Percentiles rank a stretch among this genome's conserved stretches.
These are phyloP conservation scores for Penicillium roqueforti DNA, from an alignment of 495 filamentous ascomycete species.

Conservation along the genomic window DNA sequence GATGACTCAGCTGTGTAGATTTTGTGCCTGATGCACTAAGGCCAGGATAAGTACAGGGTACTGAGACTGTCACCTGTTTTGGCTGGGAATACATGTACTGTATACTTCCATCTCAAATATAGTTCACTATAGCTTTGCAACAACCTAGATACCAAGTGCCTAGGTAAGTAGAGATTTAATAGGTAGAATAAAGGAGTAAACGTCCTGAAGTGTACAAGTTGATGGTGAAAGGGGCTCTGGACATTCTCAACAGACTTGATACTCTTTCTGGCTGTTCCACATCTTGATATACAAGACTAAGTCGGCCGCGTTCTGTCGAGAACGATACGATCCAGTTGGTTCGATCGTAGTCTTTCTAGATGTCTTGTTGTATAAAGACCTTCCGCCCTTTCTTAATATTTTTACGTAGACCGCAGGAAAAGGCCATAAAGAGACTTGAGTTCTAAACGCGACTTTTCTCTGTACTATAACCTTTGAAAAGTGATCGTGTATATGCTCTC, in stretches of 20 bases:
- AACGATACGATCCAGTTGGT: too few species aligned
- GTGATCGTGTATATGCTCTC: neutral
- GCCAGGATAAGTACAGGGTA: neutral
- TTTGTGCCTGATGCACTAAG: neutral
- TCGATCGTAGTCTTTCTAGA: too few species aligned
- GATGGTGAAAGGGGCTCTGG: neutral
- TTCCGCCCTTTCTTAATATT: too few species aligned
- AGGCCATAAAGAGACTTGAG: too few species aligned
- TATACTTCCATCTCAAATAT: neutral
- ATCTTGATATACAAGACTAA: neutral
- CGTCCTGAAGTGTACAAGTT: neutral
- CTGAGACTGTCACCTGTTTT: neutral
- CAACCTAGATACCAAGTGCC: neutral
- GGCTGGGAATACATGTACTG: neutral
- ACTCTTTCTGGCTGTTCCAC: neutral
- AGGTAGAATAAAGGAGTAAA: neutral
- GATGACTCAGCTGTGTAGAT: slow-evolving; percentile 32
- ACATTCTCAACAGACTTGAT: neutral
- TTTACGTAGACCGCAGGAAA: too few species aligned
- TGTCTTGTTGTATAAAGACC: too few species aligned
- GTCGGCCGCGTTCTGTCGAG: too few species aligned
- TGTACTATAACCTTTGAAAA: too few species aligned
- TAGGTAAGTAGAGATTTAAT: neutral
- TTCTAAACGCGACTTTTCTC: too few species aligned
- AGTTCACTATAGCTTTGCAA: neutral